These are phyloP conservation scores for Hemisphaericaspora nanyangensis DNA, from an alignment of 805 yeast species.

Conservation along the genomic window DNA sequence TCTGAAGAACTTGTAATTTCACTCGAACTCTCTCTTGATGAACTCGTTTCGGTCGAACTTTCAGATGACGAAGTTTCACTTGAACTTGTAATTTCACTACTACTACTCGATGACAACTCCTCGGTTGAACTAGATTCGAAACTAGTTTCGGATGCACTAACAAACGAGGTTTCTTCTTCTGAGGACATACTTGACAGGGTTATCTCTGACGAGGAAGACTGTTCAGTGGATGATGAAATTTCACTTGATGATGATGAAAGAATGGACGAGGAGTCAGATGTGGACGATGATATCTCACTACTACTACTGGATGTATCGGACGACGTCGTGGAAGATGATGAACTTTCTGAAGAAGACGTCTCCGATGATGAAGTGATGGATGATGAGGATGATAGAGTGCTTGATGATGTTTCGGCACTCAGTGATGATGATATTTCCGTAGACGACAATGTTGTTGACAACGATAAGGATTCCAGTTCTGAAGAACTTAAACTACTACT, in stretches of 20 bases:
- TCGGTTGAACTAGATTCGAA: background rate
- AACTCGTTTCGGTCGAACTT: background rate
- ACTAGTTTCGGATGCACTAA: background rate
- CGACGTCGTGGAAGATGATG: background rate
- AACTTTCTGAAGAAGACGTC: background rate
- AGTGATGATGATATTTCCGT: background rate
- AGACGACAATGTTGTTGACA: background rate
- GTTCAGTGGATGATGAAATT: background rate
- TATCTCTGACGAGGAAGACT: no score
- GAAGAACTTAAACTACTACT: background rate
- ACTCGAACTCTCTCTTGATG: background rate
- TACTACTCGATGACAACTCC: background rate
- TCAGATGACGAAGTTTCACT: background rate
- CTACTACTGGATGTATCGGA: background rate
- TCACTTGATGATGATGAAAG: background rate
- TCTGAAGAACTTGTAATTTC: constrained; percentile 1
- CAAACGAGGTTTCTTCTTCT: background rate
- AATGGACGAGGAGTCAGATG: constrained; percentile 1
- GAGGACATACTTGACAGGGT: constrained; percentile 2
- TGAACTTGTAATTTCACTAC: no score
- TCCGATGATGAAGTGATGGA: background rate
- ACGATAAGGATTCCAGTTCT: background rate
- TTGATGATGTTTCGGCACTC: background rate
- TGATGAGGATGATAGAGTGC: background rate
- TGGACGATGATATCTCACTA: constrained; percentile 1